Base-by-base conservation (phyloP, 148 eudicot species). In the Chenopodium suecicum region DNA sequence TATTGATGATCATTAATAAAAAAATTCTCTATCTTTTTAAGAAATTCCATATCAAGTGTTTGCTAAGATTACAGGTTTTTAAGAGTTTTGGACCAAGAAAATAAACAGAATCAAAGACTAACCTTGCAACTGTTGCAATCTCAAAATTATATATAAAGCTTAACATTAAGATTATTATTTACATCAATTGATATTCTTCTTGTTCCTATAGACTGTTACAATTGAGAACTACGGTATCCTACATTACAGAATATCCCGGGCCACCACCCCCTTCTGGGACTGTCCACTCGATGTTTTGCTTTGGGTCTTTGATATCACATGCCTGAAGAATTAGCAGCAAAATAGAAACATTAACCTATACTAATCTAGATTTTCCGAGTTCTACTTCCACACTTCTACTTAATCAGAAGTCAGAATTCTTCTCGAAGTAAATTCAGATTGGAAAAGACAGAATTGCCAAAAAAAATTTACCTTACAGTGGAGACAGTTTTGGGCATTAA, bases 191-290 rank as follows among this genome's bases (percentile, higher is more conserved):
- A 37, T 37, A 37, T 37, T 37, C 44, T 37, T 37, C 44, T 37
- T 5, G 44, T 37, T 37, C 5, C 6, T 41, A 41, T 41, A 6
- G 44, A 0, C 44, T 41, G 44, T 41, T 41, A 41, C 44, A 6
- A 41, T 41, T 41, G 44, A 41, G 44, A 41, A 41, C 44, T 41
- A 41, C n/a, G 6, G 32, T 9, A 70, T 34, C 37, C 88, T 93
- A 95, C 99, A 95, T 93, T 37, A 91, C 88, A 7, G 99, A 84
- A 88, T 96, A 96, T 67, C 94, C 95, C 4, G 99, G 99, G 73
- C 99, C 99, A 13, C 99, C 99, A 0, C 99, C 95, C 20, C 99
- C 99, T 82, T 96, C 97, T 3, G 99, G 99, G 74, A 96, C 98
- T 12, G 92, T 92, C 99, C 99, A 96, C 79, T 92, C 89, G 20